A percentile compares a stretch with the other conserved stretches of the same genome.
Conservation (phyloP, 805 yeast species). For the Candida krabiensis region DNA sequence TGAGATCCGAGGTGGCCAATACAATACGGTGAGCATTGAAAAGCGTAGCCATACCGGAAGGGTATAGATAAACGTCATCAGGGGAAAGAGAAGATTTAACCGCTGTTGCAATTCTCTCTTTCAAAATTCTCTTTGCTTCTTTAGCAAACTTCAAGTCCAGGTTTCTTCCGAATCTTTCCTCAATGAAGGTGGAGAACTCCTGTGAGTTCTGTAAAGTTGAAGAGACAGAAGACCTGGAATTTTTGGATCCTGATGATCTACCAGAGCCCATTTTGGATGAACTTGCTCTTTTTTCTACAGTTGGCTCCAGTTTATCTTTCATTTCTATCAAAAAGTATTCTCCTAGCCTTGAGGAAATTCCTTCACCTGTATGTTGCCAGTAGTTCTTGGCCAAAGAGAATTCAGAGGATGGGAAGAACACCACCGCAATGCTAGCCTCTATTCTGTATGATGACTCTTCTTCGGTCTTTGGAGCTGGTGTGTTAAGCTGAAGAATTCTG, state of each 20-base stretch:
- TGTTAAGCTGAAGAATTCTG: conserved; percentile 70
- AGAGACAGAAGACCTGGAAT: conserved; percentile 30
- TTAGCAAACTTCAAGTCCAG: conserved; percentile 73
- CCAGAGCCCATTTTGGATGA: conserved; percentile 9
- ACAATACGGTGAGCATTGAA: conserved; percentile 69
- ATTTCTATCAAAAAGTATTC: conserved; percentile 76
- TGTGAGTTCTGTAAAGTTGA: conserved; percentile 27
- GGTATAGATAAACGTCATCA: conserved; percentile 78
- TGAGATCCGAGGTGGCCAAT: conserved; percentile 16
- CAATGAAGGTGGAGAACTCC: conserved; percentile 69
- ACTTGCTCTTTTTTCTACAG: conserved; percentile 19
- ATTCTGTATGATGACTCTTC: conserved; percentile 59
- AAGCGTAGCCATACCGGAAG: conserved; percentile 92
- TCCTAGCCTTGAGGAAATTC: conserved; percentile 87
- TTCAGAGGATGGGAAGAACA: conserved; percentile 67
- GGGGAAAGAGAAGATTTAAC: conserved; percentile 35
- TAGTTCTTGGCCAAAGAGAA: conserved; percentile 73
- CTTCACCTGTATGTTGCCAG: conserved; percentile 98
- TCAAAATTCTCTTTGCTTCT: conserved; percentile 74
- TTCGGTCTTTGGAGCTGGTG: conserved; percentile 61
- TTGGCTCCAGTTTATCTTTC: conserved; percentile 38
- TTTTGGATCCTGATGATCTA: conserved; percentile 21
- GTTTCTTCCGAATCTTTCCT: conserved; percentile 88
- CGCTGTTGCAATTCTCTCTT: conserved; percentile 71
- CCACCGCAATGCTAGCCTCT: conserved; percentile 72